Conservation (phyloP, 1,284 basidiomycete genomes). For the Trichosporon sp. region DNA sequence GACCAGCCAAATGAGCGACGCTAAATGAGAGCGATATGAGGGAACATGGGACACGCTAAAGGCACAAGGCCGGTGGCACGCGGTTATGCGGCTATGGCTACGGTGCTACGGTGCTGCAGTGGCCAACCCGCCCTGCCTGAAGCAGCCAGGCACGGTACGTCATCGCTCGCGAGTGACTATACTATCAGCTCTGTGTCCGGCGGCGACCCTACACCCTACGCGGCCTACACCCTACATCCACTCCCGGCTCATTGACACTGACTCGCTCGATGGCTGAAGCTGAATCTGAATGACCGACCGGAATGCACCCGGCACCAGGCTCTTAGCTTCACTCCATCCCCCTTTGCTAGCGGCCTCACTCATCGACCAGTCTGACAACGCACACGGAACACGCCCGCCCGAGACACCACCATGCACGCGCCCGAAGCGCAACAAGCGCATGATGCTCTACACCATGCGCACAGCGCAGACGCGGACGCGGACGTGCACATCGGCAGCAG, state of each 20-base stretch:
- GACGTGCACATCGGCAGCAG: slow-evolving; percentile 5
- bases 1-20: not conserved
- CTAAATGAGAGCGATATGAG: no score
- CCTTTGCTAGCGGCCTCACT: not conserved
- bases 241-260: no score
- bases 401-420: not conserved
- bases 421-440: not conserved
- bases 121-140: no score
- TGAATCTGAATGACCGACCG: not conserved
- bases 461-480: not conserved
- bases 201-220: no score
- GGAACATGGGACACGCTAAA: no score
- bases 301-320: not conserved
- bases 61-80: no score
- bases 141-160: no score
- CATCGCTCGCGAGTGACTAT: not conserved
- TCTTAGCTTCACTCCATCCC: not conserved
- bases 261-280: no score
- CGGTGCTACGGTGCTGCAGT: no score
- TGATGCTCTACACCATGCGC: not conserved
- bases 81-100: no score
- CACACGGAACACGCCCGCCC: not conserved
- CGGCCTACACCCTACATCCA: no score
- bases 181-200: no score
- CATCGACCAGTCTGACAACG: not conserved